Evolutionary conservation across 768 basidiomycete species (phyloP).

Genomic region (Clitopilus passeckerianus): DNA sequence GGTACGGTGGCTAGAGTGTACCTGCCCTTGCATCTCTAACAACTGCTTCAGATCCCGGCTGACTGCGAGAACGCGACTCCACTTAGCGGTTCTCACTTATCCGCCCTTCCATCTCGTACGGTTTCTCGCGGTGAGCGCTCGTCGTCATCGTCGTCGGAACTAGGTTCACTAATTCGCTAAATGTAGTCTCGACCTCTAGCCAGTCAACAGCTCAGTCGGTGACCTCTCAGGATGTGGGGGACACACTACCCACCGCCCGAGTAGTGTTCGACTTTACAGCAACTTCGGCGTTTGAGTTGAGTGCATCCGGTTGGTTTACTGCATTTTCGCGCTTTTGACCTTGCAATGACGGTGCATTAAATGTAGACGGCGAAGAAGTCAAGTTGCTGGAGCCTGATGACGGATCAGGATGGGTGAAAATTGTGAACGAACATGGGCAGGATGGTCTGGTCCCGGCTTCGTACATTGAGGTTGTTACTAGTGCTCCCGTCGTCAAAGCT

Average conservation of each 20-base stretch:
- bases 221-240: slow-evolving; percentile 26
- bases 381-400: slow-evolving; percentile 76
- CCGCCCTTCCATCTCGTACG: not conserved
- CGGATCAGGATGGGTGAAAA: slow-evolving; percentile 85
- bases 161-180: slow-evolving; percentile 11
- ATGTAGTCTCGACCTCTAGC: slow-evolving; percentile 26
- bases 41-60: slow-evolving; percentile 57
- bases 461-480: slow-evolving; percentile 46
- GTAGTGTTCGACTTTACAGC: slow-evolving; percentile 74
- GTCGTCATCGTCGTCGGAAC: not conserved
- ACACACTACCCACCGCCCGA: slow-evolving; percentile 41
- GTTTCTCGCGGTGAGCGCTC: not conserved
- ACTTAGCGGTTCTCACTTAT: not conserved
- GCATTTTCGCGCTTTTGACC: not conserved
- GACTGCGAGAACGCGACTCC: slow-evolving; percentile 43
- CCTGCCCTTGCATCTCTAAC: not conserved
- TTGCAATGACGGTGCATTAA: not conserved
- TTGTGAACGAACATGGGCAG: slow-evolving; percentile 48
- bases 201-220: slow-evolving; percentile 15
- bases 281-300: slow-evolving; percentile 74
- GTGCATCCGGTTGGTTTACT: slow-evolving; percentile 45
- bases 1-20: slow-evolving; percentile 29
- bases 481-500: not conserved
- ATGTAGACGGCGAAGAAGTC: slow-evolving; percentile 62
- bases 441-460: slow-evolving; percentile 83